Percentiles rank a stretch among this genome's conserved stretches.
phyloP scores from a whole-genome alignment of 257 asterid genomes.

The Marsdenia floribunda region DNA sequence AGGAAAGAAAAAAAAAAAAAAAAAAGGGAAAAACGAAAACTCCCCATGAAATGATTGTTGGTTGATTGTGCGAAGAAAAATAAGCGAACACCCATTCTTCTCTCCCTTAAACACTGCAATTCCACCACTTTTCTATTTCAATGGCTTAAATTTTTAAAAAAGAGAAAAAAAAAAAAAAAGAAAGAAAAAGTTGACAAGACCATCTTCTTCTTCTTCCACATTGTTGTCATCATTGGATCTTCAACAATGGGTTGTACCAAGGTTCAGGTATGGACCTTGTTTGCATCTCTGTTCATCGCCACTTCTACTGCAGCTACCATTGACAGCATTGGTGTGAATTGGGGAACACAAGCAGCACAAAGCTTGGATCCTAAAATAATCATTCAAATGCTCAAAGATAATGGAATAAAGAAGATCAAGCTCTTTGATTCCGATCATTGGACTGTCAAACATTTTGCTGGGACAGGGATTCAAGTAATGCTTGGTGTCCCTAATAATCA shows the following conservation, averaged over 20 bases:
- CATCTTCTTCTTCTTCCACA: background rate
- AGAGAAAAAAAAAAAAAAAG: too few relatives aligned
- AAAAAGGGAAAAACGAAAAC: too few relatives aligned
- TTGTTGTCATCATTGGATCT: background rate
- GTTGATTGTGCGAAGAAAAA: background rate
- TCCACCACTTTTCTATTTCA: background rate
- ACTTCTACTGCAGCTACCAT: background rate
- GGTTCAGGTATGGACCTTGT: conserved; percentile 10
- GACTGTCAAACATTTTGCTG: conserved; percentile 48
- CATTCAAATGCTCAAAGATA: conserved; percentile 58
- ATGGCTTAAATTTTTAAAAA: background rate
- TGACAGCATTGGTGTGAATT: conserved; percentile 61
- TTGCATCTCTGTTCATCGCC: background rate
- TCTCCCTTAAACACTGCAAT: background rate
- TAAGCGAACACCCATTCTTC: background rate
- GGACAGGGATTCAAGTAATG: conserved; percentile 74
- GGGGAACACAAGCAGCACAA: conserved; percentile 78
- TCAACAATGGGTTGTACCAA: conserved; percentile 11
- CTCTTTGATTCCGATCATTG: conserved; percentile 63
- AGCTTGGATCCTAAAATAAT: conserved; percentile 33
- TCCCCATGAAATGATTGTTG: too few relatives aligned
- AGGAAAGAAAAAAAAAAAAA: too few relatives aligned
- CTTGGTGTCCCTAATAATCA: conserved; percentile 74
- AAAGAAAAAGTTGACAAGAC: background rate
- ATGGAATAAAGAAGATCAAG: conserved; percentile 46